Evolutionary conservation across 1,139 yeast genomes (phyloP).

Genomic region (Magnusiomyces fungicola): DNA sequence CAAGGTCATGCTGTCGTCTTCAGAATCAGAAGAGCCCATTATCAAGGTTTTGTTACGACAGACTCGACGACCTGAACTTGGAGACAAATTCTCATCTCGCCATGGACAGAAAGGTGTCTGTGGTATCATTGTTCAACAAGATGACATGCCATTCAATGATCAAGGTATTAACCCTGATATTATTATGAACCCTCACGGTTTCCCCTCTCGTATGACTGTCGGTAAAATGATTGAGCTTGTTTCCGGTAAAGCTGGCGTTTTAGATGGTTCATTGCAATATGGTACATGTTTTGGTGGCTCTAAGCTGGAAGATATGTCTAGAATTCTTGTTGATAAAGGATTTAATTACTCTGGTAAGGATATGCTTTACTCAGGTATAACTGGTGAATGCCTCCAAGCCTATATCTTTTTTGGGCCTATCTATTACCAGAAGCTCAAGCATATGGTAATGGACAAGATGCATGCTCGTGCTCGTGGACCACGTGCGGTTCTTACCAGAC

Average conservation of each 20-base stretch:
- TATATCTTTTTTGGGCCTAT: constrained; percentile 98
- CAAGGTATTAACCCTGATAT: constrained; percentile 88
- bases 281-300: constrained; percentile 99
- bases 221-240: constrained; percentile 97
- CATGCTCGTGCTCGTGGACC: constrained; percentile 99
- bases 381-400: constrained; percentile 96
- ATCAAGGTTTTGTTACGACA: constrained; percentile 89
- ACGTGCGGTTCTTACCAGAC: constrained; percentile 94
- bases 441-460: constrained; percentile 98
- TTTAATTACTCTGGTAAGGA: constrained; percentile 95
- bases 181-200: constrained; percentile 98
- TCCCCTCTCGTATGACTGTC: constrained; percentile 99
- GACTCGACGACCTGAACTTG: constrained; percentile 95
- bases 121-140: constrained; percentile 94
- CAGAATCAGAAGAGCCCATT: constrained; percentile 90
- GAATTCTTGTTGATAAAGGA: constrained; percentile 83
- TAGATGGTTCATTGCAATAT: constrained; percentile 84
- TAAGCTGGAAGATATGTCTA: constrained; percentile 91
- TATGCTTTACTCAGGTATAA: constrained; percentile 95
- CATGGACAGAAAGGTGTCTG: constrained; percentile 99
- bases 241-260: constrained; percentile 95
- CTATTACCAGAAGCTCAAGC: constrained; percentile 95
- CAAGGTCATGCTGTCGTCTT: constrained; percentile 94
- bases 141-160: constrained; percentile 92
- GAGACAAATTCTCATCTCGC: constrained; percentile 94